Evolutionary conservation across 1,284 basidiomycete genomes (phyloP).

Genomic region (Trametes pubescens): DNA sequence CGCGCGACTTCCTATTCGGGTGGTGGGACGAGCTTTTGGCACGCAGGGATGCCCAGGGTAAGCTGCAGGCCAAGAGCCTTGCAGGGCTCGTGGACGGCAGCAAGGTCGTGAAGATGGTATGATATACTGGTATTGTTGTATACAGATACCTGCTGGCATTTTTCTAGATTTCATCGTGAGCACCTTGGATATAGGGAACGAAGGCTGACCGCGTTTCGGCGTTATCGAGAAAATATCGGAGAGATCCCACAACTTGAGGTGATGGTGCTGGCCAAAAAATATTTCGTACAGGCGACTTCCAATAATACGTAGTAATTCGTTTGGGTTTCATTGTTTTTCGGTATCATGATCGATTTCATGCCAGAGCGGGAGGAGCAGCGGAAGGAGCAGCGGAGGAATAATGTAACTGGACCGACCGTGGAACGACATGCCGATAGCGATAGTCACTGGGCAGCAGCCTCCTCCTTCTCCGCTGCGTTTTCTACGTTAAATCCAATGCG

Average conservation of each 20-base stretch:
- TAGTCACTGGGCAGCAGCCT: background rate
- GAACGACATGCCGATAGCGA: no score
- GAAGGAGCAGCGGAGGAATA: no score
- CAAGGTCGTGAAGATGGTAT: slow-evolving; percentile 82
- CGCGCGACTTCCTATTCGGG: slow-evolving; percentile 94
- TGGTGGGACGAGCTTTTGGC: slow-evolving; percentile 96
- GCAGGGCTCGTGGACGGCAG: slow-evolving; percentile 74
- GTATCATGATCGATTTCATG: no score
- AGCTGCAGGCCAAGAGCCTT: slow-evolving; percentile 73
- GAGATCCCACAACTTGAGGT: no score
- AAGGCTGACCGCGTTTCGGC: no score
- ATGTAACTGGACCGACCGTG: no score
- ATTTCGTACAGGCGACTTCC: no score
- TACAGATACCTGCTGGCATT: slow-evolving; percentile 13
- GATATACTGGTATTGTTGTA: slow-evolving; percentile 25
- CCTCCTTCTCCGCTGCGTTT: background rate
- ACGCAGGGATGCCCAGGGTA: slow-evolving; percentile 65
- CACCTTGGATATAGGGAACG: background rate
- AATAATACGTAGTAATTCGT: no score
- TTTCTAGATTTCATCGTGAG: background rate
- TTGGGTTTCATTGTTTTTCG: no score
- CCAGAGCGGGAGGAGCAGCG: no score
- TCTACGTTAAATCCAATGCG: background rate
- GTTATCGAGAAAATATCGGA: no score
- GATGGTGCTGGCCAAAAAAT: no score